Evolutionary conservation across 495 filamentous ascomycete species (phyloP).

Genomic region (Rusavskia elegans): DNA sequence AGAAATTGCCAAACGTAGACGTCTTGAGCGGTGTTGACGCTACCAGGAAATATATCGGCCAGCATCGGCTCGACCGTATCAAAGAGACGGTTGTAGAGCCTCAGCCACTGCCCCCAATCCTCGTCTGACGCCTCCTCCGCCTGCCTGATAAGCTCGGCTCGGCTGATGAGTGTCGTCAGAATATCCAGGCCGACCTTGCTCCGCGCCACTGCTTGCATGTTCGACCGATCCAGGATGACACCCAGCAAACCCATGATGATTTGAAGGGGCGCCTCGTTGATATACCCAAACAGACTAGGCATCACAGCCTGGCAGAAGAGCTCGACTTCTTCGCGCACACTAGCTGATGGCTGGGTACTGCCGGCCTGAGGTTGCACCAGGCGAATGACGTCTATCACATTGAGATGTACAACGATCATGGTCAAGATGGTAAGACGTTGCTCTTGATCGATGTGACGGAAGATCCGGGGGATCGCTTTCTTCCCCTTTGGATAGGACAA

Average conservation of each 20-base stretch:
- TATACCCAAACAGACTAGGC: slow-evolving; percentile 70
- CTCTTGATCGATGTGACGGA: slow-evolving; percentile 80
- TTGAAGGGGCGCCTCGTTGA: slow-evolving; percentile 78
- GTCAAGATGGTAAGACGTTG: slow-evolving; percentile 89
- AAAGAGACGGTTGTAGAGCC: slow-evolving; percentile 72
- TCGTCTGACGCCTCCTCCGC: slow-evolving; percentile 48
- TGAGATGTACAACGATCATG: slow-evolving; percentile 89
- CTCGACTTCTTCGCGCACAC: slow-evolving; percentile 78
- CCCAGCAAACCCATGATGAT: slow-evolving; percentile 81
- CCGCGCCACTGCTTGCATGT: slow-evolving; percentile 60
- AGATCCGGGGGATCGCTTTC: slow-evolving; percentile 84
- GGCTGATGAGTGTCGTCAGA: slow-evolving; percentile 85
- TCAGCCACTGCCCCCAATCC: slow-evolving; percentile 71
- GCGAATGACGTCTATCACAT: slow-evolving; percentile 77
- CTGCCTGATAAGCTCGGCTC: slow-evolving; percentile 85
- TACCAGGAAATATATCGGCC: slow-evolving; percentile 69
- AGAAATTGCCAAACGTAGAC: slow-evolving; percentile 97
- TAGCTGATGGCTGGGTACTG: slow-evolving; percentile 50
- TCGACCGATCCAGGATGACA: slow-evolving; percentile 65
- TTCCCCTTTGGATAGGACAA: slow-evolving; percentile 92
- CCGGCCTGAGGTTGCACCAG: slow-evolving; percentile 51
- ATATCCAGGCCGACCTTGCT: slow-evolving; percentile 77
- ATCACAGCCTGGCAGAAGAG: slow-evolving; percentile 78
- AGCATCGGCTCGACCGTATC: slow-evolving; percentile 71
- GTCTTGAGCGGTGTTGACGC: slow-evolving; percentile 69